Base-by-base conservation (phyloP, 2,329 filamentous ascomycete species). In the Orbilia brochopaga region DNA sequence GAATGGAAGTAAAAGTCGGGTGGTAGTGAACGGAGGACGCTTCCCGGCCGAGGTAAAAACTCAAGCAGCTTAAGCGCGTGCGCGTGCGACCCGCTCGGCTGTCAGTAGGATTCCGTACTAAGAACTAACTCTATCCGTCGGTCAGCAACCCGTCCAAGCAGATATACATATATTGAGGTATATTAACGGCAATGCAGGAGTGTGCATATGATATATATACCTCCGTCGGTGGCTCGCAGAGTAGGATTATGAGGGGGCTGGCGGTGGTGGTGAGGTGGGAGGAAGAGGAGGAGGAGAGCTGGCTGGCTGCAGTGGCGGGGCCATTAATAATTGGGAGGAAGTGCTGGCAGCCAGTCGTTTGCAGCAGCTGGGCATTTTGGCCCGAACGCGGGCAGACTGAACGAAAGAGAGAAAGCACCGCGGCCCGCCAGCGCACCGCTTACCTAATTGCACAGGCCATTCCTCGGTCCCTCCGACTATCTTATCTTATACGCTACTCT, bases 31-130 rank as follows among this genome's bases (percentile, higher is more conserved):
- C 3, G 37, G 11, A 42, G 37, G 19, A 48, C 19, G 44, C 4
- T 48, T 21, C n/a, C n/a, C 44, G 27, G 27, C 44, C 44, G 44
- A 48, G 44, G 44, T 48, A 48, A 48, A 48, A 19, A 32, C 27
- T 8, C 27, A 32, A 32, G 4, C 27, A 42, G 4, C 5, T 15
- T 42, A 42, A 42, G 37, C 37, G 37, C 37, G 37, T 42, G 37
- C 37, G 37, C 11, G 19, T 19, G 27, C 27, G 27, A 32, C 27
- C 27, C 27, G 44, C 44, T 48, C 44, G 44, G 44, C 19, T 48
- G 44, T 48, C 3, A 48, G 44, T 23, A 10, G 17, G 19, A 19
- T 19, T 48, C n/a, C 15, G n/a, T n/a, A n/a, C n/a, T n/a, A n/a
- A n/a, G n/a, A n/a, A n/a, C n/a, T n/a, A n/a, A n/a, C n/a, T n/a